Evolutionary conservation across 2,329 filamentous ascomycete genomes (phyloP), one percentile per base, ranked within the genome.

Genomic region (Aspergillus sp.): DNA sequence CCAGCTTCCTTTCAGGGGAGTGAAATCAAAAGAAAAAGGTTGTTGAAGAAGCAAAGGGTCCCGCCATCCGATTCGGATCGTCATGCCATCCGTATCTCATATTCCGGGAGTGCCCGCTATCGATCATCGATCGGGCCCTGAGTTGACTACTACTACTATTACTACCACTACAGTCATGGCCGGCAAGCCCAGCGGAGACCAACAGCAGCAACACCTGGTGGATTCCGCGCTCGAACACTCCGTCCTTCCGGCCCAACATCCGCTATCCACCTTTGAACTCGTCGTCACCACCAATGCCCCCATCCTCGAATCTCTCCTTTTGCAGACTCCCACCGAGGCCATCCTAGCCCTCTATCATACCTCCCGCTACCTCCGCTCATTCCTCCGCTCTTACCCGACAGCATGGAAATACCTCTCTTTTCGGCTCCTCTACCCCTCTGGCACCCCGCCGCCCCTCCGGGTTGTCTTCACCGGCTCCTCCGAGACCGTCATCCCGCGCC

Each of bases 391-490:
- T n/a, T 86, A 86, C 69, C 85, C 85, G 39, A 82, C 84, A 52
- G 84, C 84, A 75, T 87, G 85, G 84, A 83, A 81, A 69, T 82
- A 83, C 61, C 78, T 86, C 27, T 86, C 84, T 11, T 87, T 86
- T 71, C 82, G 84, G 41, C 74, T 86, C 19, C 71, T 77, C 30
- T 77, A 74, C 54, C 77, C 77, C 3, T 78, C 74, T 15, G 73
- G 75, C 30, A 74, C 72, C 8, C 70, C 73, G 23, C 66, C 67
- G 2, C 66, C 64, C 11, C 65, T 71, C 38, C 72, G 74, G n/a
- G 68, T 76, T 15, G 62, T 73, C 30, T 63, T 75, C 8, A 71
- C 75, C 17, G 73, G 70, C 39, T 68, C 67, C 47, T 62, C 70
- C 23, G 73, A 77, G 52, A 67, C 72, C 42, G 67, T 70, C 30